Base-by-base conservation (phyloP, 2,329 filamentous ascomycete species). In the Sarocladium brachiariae region DNA sequence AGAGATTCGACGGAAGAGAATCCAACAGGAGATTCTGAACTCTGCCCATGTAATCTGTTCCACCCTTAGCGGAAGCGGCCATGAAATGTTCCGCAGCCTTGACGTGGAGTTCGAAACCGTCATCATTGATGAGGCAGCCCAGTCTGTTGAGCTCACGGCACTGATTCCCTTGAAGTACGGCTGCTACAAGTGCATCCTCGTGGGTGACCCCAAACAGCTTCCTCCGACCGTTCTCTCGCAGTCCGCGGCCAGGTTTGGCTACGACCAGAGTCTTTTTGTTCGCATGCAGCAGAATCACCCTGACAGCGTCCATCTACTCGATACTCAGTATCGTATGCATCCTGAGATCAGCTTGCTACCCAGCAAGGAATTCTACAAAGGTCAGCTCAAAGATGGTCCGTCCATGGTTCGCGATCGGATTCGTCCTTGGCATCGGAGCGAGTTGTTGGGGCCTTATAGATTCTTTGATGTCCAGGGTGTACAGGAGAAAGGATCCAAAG, bases 321-420 rank as follows among this genome's bases (percentile, higher is more conserved):
- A 97, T 63, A 93, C 87, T 51, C 93, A 99, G 64, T 99, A 99
- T 65, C 93, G 93, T 69, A 99, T 99, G 95, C 93, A 99, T 70
- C 93, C 95, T 0, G 89, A 93, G 58, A 99, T 99, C 64, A 96
- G 90, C 66, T 68, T 75, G 49, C 99, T 96, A 66, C 93, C 95
- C 1, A 96, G 90, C 65, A 74, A 78, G 58, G 86, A 91, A 49
- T 99, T 99, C 70, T 99, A 99, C 70, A 89, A 97, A 63, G 83
- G 88, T 24, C 81, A 83, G 55, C 80, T 99, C 10, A 74, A 91
- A 56, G 90, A 99, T 65, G 93, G 95, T 21, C 79, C 78, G 53
- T 80, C 87, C 57, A 97, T 97, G 91, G 82, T 78, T 3, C 74
- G 71, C 50, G 73, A 95, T 50, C 86, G 93, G 45, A 71, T 75